A percentile compares a stretch with the other conserved stretches of the same genome.
Evolutionary conservation across 2,329 filamentous ascomycete species (phyloP).

Genomic region (Grosmannia clavigera): DNA sequence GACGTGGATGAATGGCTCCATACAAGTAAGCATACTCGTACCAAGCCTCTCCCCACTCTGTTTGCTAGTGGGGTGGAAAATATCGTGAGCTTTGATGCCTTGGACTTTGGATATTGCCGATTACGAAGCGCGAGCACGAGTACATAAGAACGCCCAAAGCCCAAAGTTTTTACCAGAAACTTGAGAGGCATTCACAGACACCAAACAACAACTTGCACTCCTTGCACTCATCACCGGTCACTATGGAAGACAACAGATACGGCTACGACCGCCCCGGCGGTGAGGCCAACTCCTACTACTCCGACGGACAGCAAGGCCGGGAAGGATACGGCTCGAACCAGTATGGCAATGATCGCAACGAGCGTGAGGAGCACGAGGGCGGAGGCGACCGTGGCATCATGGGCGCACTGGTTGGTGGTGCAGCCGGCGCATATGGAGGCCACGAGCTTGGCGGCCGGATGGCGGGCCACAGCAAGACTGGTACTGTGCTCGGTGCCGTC

Average conservation of each 20-base stretch:
- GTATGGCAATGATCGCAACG: not conserved
- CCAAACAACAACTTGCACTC: not conserved
- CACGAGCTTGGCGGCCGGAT: not conserved
- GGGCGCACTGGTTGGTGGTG: not conserved
- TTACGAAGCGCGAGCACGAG: not conserved
- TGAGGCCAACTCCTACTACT: not conserved
- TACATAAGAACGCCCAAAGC: not conserved
- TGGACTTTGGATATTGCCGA: not conserved
- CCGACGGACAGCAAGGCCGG: not conserved
- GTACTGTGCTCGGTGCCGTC: not conserved
- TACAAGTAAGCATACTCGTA: not conserved
- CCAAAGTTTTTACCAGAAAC: not conserved
- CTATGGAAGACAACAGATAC: not conserved
- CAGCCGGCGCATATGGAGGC: not conserved
- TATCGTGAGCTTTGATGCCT: not conserved
- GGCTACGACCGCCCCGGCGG: not conserved
- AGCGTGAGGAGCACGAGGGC: not conserved
- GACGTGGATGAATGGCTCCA: not conserved
- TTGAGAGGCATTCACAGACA: not conserved
- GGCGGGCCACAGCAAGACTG: not conserved
- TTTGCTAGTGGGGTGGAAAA: not conserved
- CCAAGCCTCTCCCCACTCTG: not conserved
- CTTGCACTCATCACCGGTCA: not conserved
- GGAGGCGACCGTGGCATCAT: not conserved
- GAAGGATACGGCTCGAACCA: not conserved